Evolutionary conservation across 2,329 filamentous ascomycete species (phyloP).

Genomic region (Incumbomyces delicatus): DNA sequence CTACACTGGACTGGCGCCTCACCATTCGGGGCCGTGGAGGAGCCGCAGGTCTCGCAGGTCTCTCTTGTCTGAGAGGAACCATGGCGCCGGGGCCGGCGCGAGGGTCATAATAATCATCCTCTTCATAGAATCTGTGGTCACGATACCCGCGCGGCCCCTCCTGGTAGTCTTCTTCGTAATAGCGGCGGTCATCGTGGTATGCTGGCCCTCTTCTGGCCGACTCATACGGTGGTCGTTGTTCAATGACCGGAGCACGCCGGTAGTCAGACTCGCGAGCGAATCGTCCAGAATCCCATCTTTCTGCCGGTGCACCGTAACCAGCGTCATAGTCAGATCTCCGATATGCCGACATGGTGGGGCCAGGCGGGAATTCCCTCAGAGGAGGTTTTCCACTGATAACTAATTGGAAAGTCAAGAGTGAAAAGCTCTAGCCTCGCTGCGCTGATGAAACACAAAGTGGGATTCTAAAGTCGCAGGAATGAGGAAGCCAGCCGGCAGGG

Average conservation of each 20-base stretch:
- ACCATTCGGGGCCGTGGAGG: slow-evolving; percentile 57
- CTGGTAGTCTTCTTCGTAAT: slow-evolving; percentile 30
- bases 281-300: slow-evolving; percentile 32
- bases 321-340: slow-evolving; percentile 15
- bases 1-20: slow-evolving; percentile 76
- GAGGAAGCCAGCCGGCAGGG: too few species aligned
- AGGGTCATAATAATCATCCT: slow-evolving; percentile 29
- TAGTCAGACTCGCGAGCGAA: slow-evolving; percentile 35
- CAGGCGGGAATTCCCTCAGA: neutral
- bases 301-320: slow-evolving; percentile 18
- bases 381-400: too few species aligned
- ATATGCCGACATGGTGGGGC: slow-evolving; percentile 17
- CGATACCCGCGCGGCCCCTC: slow-evolving; percentile 34
- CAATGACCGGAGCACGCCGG: slow-evolving; percentile 26
- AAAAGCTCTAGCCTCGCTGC: too few species aligned
- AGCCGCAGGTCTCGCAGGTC: slow-evolving; percentile 43
- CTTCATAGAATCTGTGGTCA: slow-evolving; percentile 29
- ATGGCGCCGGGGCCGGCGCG: slow-evolving; percentile 40
- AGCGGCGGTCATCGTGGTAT: slow-evolving; percentile 32
- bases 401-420: neutral
- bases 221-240: slow-evolving; percentile 15
- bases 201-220: slow-evolving; percentile 22
- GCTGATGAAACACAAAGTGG: too few species aligned
- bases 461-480: too few species aligned
- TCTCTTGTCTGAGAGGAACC: slow-evolving; percentile 47